Evolutionary conservation across 2,329 filamentous ascomycete genomes (phyloP), one percentile per base, ranked within the genome.

Genomic region (Achaetomium macrosporum): DNA sequence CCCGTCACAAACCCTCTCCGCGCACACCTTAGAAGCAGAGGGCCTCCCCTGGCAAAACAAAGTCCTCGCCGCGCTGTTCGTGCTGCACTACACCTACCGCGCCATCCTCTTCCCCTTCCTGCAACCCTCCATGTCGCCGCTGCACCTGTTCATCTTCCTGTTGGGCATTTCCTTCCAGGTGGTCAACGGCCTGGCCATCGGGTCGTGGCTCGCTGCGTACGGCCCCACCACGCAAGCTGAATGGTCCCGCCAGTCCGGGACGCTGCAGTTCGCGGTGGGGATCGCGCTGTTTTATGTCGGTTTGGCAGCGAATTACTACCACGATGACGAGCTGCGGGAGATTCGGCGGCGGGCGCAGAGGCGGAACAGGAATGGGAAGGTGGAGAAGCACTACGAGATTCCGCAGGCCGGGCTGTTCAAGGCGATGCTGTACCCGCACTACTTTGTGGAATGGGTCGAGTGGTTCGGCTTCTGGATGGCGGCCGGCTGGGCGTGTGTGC

Each of bases 371-470:
- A 29, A 42, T 3, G 15, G n/a, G 25, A 95, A 92, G 71, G 71
- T 88, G 56, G 79, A 87, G 42, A 95, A 93, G 72, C 81, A 95
- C 56, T 97, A 97, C 68, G 83, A 88, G 72, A 81, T 99, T 48
- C 93, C 93, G 0, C 76, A 88, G 64, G 85, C 85, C 47, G 90
- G 91, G 0, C 71, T 96, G 46, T 99, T 97, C 71, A 76, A 79
- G 59, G 85, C 84, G 63, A 81, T 96, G 65, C 77, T 97, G 54
- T 96, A 86, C 69, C 90, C 93, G 60, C 93, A 99, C 68, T 99
- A 96, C 69, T 76, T 95, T n/a, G 87, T 85, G 66, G 93, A 99
- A 73, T 99, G 93, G 93, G 68, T 96, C 49, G 93, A 99, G 76
- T 99, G 93, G 93, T 69, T 79, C 3, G 93, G 93, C 0, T 99